These are phyloP conservation scores for Metschnikowia amazonensis DNA, from an alignment of 805 yeast species.

Conservation along the genomic window DNA sequence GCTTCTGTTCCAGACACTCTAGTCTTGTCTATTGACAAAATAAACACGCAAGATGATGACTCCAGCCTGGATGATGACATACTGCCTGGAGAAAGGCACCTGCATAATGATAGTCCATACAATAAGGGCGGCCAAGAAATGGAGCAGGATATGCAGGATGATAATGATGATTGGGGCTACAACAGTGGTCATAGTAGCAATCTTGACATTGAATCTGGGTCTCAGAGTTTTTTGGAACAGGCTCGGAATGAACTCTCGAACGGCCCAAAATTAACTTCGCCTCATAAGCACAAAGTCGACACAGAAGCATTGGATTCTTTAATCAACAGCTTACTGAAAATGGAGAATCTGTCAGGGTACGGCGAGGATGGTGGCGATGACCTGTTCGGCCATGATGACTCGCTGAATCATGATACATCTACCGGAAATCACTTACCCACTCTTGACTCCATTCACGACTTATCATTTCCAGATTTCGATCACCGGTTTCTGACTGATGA, in stretches of 20 bases:
- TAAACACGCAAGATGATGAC: constrained; percentile 11
- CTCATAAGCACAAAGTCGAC: constrained; percentile 12
- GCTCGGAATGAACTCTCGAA: neutral
- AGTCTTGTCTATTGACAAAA: constrained; percentile 16
- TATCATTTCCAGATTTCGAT: constrained; percentile 29
- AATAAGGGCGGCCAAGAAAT: constrained; percentile 12
- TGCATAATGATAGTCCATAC: neutral
- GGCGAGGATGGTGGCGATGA: constrained; percentile 1
- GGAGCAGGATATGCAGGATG: neutral
- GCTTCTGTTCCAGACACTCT: constrained; percentile 9
- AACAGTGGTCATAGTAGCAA: constrained; percentile 22
- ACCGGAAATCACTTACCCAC: constrained; percentile 19
- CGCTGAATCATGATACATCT: neutral
- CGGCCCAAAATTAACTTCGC: neutral
- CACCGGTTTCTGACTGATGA: constrained; percentile 16
- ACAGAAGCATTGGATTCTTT: constrained; percentile 35
- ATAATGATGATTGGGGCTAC: constrained; percentile 28
- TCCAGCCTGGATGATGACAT: constrained; percentile 10
- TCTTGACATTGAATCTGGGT: constrained; percentile 6
- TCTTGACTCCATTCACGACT: constrained; percentile 22
- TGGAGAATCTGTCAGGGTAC: constrained; percentile 14
- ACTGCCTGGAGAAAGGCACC: neutral
- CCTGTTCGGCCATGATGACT: neutral
- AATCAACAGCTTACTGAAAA: constrained; percentile 33
- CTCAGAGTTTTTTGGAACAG: neutral